These are phyloP conservation scores for Laetiporus sulphureus DNA, from an alignment of 1,284 basidiomycete species.

Conservation along the genomic window DNA sequence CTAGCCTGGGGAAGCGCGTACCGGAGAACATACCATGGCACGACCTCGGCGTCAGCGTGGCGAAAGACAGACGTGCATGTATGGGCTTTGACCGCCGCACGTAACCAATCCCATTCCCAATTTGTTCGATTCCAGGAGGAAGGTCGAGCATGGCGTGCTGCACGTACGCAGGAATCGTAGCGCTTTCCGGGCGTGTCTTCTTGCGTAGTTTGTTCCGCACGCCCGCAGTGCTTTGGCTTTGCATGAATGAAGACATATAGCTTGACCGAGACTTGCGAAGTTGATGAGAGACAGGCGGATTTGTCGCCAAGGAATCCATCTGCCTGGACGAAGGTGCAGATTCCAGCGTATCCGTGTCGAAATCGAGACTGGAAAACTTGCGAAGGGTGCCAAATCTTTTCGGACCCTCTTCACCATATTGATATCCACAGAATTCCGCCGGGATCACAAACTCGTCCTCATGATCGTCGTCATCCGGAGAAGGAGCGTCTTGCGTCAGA, in stretches of 20 bases:
- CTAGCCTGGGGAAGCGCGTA: conserved; percentile 9
- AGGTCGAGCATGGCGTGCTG: conserved; percentile 23
- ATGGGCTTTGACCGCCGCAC: conserved; percentile 21
- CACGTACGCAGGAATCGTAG: conserved; percentile 12
- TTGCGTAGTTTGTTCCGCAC: conserved; percentile 36
- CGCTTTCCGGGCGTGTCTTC: conserved; percentile 24
- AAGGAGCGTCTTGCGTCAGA: not conserved
- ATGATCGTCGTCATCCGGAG: not conserved
- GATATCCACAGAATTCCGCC: conserved; percentile 9
- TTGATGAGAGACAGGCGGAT: conserved; percentile 4
- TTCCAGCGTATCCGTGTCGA: conserved; percentile 26
- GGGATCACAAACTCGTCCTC: conserved; percentile 7
- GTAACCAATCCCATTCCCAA: conserved; percentile 51
- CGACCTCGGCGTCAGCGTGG: conserved; percentile 18
- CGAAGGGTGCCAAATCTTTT: conserved; percentile 16
- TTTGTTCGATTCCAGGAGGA: conserved; percentile 42
- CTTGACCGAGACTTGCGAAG: conserved; percentile 14
- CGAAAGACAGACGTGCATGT: conserved; percentile 13
- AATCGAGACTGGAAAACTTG: conserved; percentile 28
- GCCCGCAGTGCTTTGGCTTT: conserved; percentile 13
- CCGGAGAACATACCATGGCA: conserved; percentile 18
- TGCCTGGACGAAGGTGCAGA: conserved; percentile 10
- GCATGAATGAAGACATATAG: conserved; percentile 27
- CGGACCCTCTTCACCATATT: not conserved
- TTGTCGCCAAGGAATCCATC: conserved; percentile 1